Base-by-base conservation (phyloP, 208 protist species). In the Balamuthia mandrillaris region DNA sequence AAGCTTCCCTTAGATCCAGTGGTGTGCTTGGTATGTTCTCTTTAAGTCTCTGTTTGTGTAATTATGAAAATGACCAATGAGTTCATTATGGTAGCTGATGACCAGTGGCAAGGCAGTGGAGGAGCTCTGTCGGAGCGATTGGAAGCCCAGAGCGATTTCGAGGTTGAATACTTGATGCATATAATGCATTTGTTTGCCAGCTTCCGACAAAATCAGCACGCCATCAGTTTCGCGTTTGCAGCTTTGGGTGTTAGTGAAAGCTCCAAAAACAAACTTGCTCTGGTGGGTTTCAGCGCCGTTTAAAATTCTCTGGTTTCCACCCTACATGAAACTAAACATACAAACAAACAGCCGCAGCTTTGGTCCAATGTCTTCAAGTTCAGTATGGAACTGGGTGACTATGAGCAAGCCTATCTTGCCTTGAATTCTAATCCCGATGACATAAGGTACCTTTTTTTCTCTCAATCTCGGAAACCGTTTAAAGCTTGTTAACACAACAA, bases 371-470 rank as follows among this genome's bases (percentile, higher is more conserved):
- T 83, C 29, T 83, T 83, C 77, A 83, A 83, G 77, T 24, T 18
- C 29, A 83, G 77, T 41, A 37, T 83, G 33, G 49, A 33, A 51
- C 77, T 83, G 37, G 9, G 42, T 16, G 77, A 83, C 77, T 83
- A 83, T 42, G 77, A 83, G 39, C 77, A 83, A 42, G 77, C 77
- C 52, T 83, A 83, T 41, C 77, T 83, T 27, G 77, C 77, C 54
- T 56, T 83, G 21, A 37, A 54, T 21, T 83, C 77, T 18, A 68
- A 68, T 31, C 77, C 77, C 27, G 27, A 83, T 18, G 33, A 35
- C 7, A 45, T 60, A 60, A n/a, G 52, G 52, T 60, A 4, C 24
- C 29, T 60, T 31, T 60, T 60, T 60, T 3, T n/a, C n/a, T n/a
- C n/a, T n/a, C n/a, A n/a, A n/a, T n/a, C n/a, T n/a, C n/a, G n/a